Evolutionary conservation across 768 basidiomycete species (phyloP).

Genomic region (Roridomyces roridus): DNA sequence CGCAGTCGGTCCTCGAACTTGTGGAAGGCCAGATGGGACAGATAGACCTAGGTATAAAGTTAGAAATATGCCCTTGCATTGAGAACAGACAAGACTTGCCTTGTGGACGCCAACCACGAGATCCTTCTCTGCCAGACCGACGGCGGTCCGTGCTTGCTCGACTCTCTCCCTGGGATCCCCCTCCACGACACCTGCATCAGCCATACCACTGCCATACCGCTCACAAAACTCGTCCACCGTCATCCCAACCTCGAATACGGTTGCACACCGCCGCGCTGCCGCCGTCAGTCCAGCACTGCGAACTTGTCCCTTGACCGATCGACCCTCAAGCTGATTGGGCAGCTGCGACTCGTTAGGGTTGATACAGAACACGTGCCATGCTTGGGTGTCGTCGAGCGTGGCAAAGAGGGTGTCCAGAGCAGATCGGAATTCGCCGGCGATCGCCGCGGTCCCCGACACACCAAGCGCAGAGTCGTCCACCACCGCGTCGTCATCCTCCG

Average conservation of each 20-base stretch:
- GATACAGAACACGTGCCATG: conserved; percentile 92
- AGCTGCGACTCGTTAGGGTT: conserved; percentile 96
- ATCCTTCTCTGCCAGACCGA: conserved; percentile 71
- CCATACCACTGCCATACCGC: conserved; percentile 76
- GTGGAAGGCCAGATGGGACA: conserved; percentile 87
- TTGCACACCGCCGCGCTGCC: conserved; percentile 69
- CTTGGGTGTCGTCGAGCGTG: conserved; percentile 87
- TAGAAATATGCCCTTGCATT: background rate
- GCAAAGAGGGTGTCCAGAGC: conserved; percentile 87
- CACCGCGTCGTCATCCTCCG: conserved; percentile 59
- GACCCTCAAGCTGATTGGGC: conserved; percentile 91
- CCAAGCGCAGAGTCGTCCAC: conserved; percentile 39
- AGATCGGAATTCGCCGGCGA: conserved; percentile 87
- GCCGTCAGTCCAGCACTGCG: conserved; percentile 80
- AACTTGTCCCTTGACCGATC: conserved; percentile 92
- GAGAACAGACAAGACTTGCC: conserved; percentile 45
- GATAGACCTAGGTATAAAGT: conserved; percentile 69
- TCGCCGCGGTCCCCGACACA: conserved; percentile 38
- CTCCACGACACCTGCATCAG: conserved; percentile 59
- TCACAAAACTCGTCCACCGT: conserved; percentile 86
- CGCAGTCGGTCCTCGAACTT: conserved; percentile 88
- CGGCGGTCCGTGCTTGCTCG: conserved; percentile 59
- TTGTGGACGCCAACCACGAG: conserved; percentile 84
- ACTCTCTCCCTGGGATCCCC: conserved; percentile 66
- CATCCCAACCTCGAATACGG: conserved; percentile 85